Evolutionary conservation across 1,284 basidiomycete genomes (phyloP), one percentile per base, ranked within the genome.

Genomic region (Xerocomus nothofagi): DNA sequence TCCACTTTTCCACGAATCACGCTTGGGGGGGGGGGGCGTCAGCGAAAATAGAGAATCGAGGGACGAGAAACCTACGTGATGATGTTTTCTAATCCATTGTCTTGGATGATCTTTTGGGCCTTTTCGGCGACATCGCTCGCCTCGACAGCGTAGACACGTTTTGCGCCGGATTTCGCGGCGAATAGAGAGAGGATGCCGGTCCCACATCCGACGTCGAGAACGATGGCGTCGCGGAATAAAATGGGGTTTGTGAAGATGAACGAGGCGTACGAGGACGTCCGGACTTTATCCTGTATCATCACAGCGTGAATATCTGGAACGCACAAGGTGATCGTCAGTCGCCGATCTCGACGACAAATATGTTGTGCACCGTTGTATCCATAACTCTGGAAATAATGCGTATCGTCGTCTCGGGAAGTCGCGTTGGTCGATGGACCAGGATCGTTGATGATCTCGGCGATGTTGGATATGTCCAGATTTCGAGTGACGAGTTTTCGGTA

Each of bases 121-220:
- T 91, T 94, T 51, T 81, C 77, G 0, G 87, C 93, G 43, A 99
- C 88, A 32, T 86, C 82, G 47, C 88, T 91, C 0, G 96, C 96
- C 56, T 98, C 96, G 49, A 99, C 88, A 7, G 96, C 92, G 57
- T 94, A 90, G 2, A 99, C 96, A 36, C 87, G 86, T 67, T 90
- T 91, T 2, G 96, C 96, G 1, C 96, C 96, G 0, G 92, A 90
- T 49, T 85, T 79, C 1, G 95, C 96, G 4, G 94, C 94, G 59
- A 98, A 91, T 57, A 99, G 79, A 0, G 92, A 96, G 7, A 98
- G 75, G 45, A 99, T 97, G 3, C 93, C 91, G 0, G 93, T 95
- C 0, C 93, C 93, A 61, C 93, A 97, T 3, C 96, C 96, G 20
- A 98, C 94, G 60, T 98, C 96, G 61, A 98, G 84, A 6, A 99